These are phyloP conservation scores for Pleurotus cornucopiae DNA, from an alignment of 768 basidiomycete species.

Conservation along the genomic window DNA sequence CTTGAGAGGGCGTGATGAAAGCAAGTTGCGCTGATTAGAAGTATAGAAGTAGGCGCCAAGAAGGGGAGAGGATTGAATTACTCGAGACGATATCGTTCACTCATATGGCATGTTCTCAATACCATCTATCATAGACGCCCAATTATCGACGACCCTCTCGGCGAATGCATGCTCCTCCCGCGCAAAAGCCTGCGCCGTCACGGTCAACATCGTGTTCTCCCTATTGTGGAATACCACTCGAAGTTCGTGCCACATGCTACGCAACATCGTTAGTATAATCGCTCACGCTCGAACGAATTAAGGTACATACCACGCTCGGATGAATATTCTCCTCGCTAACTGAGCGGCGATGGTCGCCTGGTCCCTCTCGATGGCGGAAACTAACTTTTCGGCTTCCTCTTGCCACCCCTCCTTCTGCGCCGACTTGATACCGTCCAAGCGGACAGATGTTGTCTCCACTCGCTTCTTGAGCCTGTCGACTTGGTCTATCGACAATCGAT, in stretches of 20 bases:
- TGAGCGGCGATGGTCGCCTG: constrained; percentile 74
- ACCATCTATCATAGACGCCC: constrained; percentile 67
- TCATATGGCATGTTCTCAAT: constrained; percentile 86
- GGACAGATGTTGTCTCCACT: constrained; percentile 69
- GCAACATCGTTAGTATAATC: background rate
- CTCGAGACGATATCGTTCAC: constrained; percentile 23
- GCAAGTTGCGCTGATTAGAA: too few species aligned
- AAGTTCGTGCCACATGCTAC: constrained; percentile 94
- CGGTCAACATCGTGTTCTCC: constrained; percentile 78
- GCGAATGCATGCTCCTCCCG: constrained; percentile 70
- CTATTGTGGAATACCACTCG: constrained; percentile 87
- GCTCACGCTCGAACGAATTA: background rate
- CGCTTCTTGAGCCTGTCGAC: constrained; percentile 87
- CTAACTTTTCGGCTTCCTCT: constrained; percentile 75
- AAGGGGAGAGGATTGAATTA: too few species aligned
- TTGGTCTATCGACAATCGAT: constrained; percentile 84
- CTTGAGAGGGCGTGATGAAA: too few species aligned
- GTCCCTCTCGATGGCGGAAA: constrained; percentile 76
- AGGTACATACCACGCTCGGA: constrained; percentile 70
- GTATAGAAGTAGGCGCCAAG: too few species aligned
- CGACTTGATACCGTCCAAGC: constrained; percentile 69
- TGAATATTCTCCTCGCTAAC: constrained; percentile 78
- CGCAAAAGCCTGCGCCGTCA: constrained; percentile 68
- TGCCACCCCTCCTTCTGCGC: constrained; percentile 82
- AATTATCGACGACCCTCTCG: constrained; percentile 61